Base-by-base conservation (phyloP, 352 stramenopile genomes). In the Pythium insidiosum region DNA sequence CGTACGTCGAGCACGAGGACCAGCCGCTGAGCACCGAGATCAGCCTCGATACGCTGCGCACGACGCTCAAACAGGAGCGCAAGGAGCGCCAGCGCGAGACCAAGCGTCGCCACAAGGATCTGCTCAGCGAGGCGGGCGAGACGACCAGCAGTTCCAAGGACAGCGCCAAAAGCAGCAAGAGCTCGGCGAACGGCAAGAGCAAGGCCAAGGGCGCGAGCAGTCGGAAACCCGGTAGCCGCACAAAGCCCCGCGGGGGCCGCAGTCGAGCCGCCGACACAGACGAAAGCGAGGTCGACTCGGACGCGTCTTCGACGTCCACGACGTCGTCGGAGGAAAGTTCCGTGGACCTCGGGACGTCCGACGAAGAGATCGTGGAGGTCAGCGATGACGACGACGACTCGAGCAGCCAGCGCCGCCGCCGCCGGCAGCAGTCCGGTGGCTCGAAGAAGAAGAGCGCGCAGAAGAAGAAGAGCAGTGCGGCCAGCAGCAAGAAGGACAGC, bases 1-100 rank as follows among this genome's bases (percentile, higher is more conserved):
- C 63, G 41, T 90, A 81, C 54, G 61, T 67, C 35, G 47, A 66
- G 4, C 46, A 53, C 13, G 66, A 74, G 41, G 68, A 88, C 53
- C 66, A 84, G 45, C 50, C 73, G 20, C 37, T 81, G 28, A 55
- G 49, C 26, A 52, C 45, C 11, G 74, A 84, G 31, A 66, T 90
- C 18, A 76, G 57, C 35, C 63, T 90, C 45, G 72, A 84, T 34
- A 54, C 61, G 26, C 48, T 87, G 5, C 64, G 63, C 20, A 61
- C 81, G 41, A 76, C 43, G 7, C 43, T 63, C 31, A 56, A 62
- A 31, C 47, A 62, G 5, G 73, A 87, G 54, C 69, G 65, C 5
- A 79, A 80, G 39, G 51, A 84, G 43, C 53, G 36, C 1, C 64
- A 55, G 18, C 44, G 62, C 11, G 59, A 78, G 29, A 48, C 61